Base-by-base conservation (phyloP, 2,329 filamentous ascomycete species). In the Xylaria sp. region DNA sequence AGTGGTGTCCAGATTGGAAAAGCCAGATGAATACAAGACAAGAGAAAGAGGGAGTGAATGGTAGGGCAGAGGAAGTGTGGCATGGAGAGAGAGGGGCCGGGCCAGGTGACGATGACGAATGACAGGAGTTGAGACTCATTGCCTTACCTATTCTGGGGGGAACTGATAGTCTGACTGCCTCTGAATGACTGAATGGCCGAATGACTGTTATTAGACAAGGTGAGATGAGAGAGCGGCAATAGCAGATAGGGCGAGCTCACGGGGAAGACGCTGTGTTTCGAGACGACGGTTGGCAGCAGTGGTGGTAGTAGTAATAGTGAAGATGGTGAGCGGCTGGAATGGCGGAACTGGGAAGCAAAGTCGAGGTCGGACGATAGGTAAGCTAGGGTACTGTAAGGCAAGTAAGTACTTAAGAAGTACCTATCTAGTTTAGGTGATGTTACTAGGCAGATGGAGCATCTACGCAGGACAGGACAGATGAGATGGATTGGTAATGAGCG, bases 401-500 rank as follows among this genome's bases (percentile, higher is more conserved):
- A 9, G 28, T 31, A 31, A 4, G 5, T 31, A 31, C 28, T 31
- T 31, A 9, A 5, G 4, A 31, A 31, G 9, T 31, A 31, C 5
- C 5, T 9, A 31, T 31, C 9, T 31, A 31, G 28, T 4, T 31
- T 31, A 31, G 28, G 9, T 31, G n/a, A n/a, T n/a, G n/a, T n/a
- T n/a, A n/a, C n/a, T 9, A 31, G 28, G 28, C 28, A 31, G 28
- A 31, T 31, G 28, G 28, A 31, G 28, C 28, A 31, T 31, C 28
- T 15, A 37, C 8, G 12, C 3, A 15, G 12, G 8, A 15, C 35
- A 11, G 7, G 47, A 23, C 43, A n/a, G 25, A 55, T n/a, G n/a
- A n/a, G n/a, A n/a, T n/a, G n/a, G 61, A 63, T 63, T 63, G 57
- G 61, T 63, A 60, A 63, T 63, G 55, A 38, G 61, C 61, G 61